Evolutionary conservation across 1,284 basidiomycete genomes (phyloP).

Genomic region (Hymenochaete sp.): DNA sequence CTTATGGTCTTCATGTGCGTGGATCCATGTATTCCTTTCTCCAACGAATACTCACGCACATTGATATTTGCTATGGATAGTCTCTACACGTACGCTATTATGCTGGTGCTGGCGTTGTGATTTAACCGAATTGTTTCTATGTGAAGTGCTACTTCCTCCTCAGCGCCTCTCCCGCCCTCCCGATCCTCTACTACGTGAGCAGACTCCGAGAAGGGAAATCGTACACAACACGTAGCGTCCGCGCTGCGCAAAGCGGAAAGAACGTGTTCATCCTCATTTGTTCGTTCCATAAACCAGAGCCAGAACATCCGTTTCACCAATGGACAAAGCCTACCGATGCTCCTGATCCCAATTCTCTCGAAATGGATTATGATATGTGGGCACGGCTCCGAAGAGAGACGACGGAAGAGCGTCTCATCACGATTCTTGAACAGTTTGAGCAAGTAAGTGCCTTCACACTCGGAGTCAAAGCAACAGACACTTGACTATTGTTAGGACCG

Average conservation of each 20-base stretch:
- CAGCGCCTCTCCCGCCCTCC: slow-evolving; percentile 66
- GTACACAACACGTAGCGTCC: slow-evolving; percentile 67
- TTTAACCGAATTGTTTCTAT: neutral
- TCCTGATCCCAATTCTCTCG: slow-evolving; percentile 56
- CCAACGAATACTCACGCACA: slow-evolving; percentile 15
- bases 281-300: slow-evolving; percentile 80
- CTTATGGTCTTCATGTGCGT: slow-evolving; percentile 67
- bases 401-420: slow-evolving; percentile 27
- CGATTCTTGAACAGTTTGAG: slow-evolving; percentile 34
- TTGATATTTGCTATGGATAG: slow-evolving; percentile 28
- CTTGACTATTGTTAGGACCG: slow-evolving; percentile 41
- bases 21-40: slow-evolving; percentile 4
- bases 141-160: slow-evolving; percentile 75
- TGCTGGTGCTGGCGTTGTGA: slow-evolving; percentile 24
- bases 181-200: slow-evolving; percentile 82
- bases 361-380: slow-evolving; percentile 47
- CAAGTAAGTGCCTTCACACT: slow-evolving; percentile 31
- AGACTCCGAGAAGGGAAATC: slow-evolving; percentile 74
- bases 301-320: slow-evolving; percentile 58
- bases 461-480: too few species aligned
- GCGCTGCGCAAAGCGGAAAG: slow-evolving; percentile 66
- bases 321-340: slow-evolving; percentile 53
- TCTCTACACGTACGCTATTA: slow-evolving; percentile 52
- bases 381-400: slow-evolving; percentile 28
- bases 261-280: slow-evolving; percentile 79